phyloP scores from a whole-genome alignment of 148 eudicot genomes.

The Diospyros lotus region DNA sequence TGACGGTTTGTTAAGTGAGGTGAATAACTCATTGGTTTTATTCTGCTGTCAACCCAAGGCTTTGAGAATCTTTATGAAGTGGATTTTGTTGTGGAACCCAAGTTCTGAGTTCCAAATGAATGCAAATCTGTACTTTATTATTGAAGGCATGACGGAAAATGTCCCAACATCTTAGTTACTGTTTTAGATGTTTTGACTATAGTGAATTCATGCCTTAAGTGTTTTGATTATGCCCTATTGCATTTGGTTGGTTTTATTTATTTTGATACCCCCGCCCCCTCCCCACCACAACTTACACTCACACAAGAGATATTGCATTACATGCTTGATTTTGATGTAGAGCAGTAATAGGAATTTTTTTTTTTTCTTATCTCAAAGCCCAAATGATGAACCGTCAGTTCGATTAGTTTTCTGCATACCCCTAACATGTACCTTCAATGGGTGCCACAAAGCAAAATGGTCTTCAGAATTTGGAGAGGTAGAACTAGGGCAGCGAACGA shows the following conservation, averaged over 20 bases:
- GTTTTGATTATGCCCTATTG: neutral
- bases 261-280: neutral
- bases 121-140: no score
- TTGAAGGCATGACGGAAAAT: no score
- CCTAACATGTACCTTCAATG: constrained; percentile 28
- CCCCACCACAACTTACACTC: neutral
- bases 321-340: neutral
- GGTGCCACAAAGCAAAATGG: constrained; percentile 23
- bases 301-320: neutral
- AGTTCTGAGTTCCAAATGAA: neutral
- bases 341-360: neutral
- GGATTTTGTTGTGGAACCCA: neutral
- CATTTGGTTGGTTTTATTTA: neutral
- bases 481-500: no score
- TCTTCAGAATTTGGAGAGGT: constrained; percentile 16
- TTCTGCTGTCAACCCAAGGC: neutral
- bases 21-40: neutral
- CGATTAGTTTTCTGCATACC: constrained; percentile 30
- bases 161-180: no score
- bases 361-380: constrained; percentile 35
- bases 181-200: no score
- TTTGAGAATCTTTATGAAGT: neutral
- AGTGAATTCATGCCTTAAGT: no score
- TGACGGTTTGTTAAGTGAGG: neutral
- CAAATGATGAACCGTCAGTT: constrained; percentile 44